Evolutionary conservation across 75 land plant genomes (phyloP).

Genomic region (Sequoiadendron giganteum): DNA sequence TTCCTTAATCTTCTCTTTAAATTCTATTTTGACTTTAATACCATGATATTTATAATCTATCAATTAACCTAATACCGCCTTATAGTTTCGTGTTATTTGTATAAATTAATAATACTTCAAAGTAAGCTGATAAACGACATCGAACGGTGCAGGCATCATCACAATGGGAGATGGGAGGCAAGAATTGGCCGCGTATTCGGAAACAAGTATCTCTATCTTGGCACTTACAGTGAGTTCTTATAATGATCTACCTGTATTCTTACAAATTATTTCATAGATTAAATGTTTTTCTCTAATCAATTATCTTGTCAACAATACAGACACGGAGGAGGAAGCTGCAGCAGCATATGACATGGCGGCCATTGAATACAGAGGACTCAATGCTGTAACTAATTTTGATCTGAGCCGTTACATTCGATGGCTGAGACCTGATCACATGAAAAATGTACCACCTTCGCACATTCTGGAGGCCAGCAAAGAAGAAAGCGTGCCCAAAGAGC

Average conservation of each 20-base stretch:
- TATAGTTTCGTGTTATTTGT: too few species aligned
- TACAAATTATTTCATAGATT: background rate
- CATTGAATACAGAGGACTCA: conserved; percentile 70
- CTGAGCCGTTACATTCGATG: conserved; percentile 44
- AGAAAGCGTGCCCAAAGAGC: background rate
- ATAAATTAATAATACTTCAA: too few species aligned
- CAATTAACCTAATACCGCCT: too few species aligned
- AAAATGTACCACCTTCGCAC: background rate
- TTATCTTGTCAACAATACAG: conserved; percentile 5
- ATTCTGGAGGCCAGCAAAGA: background rate
- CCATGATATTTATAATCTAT: too few species aligned
- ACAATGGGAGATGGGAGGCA: conserved; percentile 83
- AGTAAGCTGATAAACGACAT: background rate
- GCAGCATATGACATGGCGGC: conserved; percentile 75
- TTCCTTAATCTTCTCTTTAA: too few species aligned
- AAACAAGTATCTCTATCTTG: conserved; percentile 79
- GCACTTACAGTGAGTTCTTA: conserved; percentile 56
- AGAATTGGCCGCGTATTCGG: conserved; percentile 79
- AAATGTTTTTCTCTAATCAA: background rate
- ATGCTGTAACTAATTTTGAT: conserved; percentile 82
- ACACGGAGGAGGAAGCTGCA: conserved; percentile 79
- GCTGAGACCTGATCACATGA: background rate
- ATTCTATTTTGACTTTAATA: too few species aligned
- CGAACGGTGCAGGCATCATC: conserved; percentile 51
- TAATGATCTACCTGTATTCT: background rate